These are phyloP conservation scores for Aspergillus fructus DNA, from an alignment of 2,329 filamentous ascomycete genomes.

Conservation along the genomic window DNA sequence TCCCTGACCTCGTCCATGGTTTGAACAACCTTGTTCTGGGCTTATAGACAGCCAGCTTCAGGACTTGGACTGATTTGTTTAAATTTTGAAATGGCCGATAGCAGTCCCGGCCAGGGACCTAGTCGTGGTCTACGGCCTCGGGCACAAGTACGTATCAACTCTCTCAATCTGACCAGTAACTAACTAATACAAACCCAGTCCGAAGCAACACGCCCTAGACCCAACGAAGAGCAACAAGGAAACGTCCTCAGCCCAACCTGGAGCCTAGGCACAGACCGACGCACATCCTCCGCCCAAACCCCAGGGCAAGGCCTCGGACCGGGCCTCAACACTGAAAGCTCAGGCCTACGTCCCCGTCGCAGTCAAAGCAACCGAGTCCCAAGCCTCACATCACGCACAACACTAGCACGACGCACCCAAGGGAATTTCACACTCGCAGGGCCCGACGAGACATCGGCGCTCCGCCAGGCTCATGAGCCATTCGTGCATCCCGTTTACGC, in stretches of 20 bases:
- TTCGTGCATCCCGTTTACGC: slow-evolving; percentile 56
- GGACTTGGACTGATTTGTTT: too few species aligned
- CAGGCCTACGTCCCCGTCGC: slow-evolving; percentile 21
- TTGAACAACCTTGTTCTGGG: not conserved
- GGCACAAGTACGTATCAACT: not conserved
- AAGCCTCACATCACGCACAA: slow-evolving; percentile 26
- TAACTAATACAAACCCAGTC: too few species aligned
- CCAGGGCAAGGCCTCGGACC: not conserved
- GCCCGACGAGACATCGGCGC: slow-evolving; percentile 31
- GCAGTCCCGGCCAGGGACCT: too few species aligned
- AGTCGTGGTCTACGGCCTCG: not conserved
- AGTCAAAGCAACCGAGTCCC: slow-evolving; percentile 20
- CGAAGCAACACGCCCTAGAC: slow-evolving; percentile 5
- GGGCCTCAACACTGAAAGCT: not conserved
- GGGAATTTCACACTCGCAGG: slow-evolving; percentile 34
- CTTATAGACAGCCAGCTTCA: not conserved
- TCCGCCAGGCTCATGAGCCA: slow-evolving; percentile 39
- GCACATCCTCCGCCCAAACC: not conserved
- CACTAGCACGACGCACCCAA: slow-evolving; percentile 29
- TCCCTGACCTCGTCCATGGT: not conserved
- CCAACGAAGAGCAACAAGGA: slow-evolving; percentile 1
- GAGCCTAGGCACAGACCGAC: not conserved
- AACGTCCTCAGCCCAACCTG: not conserved
- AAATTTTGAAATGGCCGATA: too few species aligned
- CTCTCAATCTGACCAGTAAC: too few species aligned